These are phyloP conservation scores for Aspergillus sp. DNA, from an alignment of 2,329 filamentous ascomycete species.

Conservation along the genomic window DNA sequence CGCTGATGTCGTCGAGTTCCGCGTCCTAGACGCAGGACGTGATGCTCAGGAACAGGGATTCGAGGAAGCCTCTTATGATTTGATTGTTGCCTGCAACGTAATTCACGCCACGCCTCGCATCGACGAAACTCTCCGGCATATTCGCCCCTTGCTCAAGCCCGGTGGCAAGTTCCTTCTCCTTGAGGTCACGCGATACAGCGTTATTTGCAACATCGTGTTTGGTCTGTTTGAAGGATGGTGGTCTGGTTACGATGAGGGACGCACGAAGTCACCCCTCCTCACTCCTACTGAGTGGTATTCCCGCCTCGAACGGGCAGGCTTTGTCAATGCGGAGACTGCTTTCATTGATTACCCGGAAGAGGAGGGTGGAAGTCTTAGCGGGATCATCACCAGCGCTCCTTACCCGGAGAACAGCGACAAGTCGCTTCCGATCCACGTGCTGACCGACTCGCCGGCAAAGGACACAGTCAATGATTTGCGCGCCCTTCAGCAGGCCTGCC, in stretches of 20 bases:
- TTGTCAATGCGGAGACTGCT: not conserved
- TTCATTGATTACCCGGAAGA: constrained; percentile 12
- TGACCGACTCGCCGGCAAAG: not conserved
- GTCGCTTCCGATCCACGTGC: constrained; percentile 1
- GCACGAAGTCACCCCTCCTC: constrained; percentile 1
- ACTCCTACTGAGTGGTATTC: constrained; percentile 1
- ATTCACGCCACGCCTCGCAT: constrained; percentile 15
- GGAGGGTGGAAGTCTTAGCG: constrained; percentile 10
- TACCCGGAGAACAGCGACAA: not conserved
- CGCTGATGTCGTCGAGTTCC: constrained; percentile 10
- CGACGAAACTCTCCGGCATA: constrained; percentile 7
- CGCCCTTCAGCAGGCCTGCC: not conserved
- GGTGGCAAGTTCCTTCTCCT: constrained; percentile 12
- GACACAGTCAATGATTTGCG: not conserved
- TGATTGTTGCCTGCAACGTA: constrained; percentile 15
- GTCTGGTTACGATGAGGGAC: constrained; percentile 11
- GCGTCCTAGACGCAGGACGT: constrained; percentile 4
- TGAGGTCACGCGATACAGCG: constrained; percentile 2
- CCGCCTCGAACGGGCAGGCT: not conserved
- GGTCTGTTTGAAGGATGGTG: constrained; percentile 13
- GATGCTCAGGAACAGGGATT: constrained; percentile 12
- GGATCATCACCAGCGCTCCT: constrained; percentile 4
- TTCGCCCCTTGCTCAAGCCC: constrained; percentile 8
- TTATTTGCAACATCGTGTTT: constrained; percentile 6
- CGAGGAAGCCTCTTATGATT: constrained; percentile 9